Evolutionary conservation across 345 rosid species (phyloP).

Genomic region (Euphorbia pulcherrima): DNA sequence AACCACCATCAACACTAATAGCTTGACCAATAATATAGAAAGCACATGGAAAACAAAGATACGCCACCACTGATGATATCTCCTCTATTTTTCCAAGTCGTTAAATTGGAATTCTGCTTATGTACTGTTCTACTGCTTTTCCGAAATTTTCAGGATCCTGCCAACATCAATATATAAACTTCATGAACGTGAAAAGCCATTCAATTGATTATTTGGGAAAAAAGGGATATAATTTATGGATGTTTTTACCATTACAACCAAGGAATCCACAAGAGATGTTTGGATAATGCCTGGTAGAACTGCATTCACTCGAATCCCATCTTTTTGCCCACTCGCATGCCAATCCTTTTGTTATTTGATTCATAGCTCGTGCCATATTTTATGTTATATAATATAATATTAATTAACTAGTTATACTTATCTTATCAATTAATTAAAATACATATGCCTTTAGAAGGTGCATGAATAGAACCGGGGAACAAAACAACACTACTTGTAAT

Average conservation of each 20-base stretch:
- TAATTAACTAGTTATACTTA: background rate
- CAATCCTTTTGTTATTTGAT: conserved; percentile 15
- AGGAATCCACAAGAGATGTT: background rate
- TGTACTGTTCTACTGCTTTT: background rate
- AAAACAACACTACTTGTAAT: conserved; percentile 6
- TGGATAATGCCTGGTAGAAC: conserved; percentile 3
- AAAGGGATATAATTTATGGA: too few relatives aligned
- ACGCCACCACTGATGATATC: conserved; percentile 27
- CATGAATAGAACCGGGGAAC: conserved; percentile 1
- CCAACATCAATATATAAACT: background rate
- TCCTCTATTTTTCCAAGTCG: conserved; percentile 18
- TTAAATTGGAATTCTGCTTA: conserved; percentile 6
- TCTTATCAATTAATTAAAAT: background rate
- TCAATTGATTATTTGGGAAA: too few relatives aligned
- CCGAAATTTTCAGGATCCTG: background rate
- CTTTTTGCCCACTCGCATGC: conserved; percentile 27
- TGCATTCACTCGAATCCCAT: conserved; percentile 20
- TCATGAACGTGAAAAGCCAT: too few relatives aligned
- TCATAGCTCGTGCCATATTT: conserved; percentile 14
- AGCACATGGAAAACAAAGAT: conserved; percentile 31
- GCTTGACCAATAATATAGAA: conserved; percentile 26
- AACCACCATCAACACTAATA: conserved; percentile 13
- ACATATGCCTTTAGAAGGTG: conserved; percentile 17
- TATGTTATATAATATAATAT: background rate
- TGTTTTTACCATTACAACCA: too few relatives aligned